Conservation (phyloP, 2,329 filamentous ascomycete genomes). For the Exophiala viscosa region DNA sequence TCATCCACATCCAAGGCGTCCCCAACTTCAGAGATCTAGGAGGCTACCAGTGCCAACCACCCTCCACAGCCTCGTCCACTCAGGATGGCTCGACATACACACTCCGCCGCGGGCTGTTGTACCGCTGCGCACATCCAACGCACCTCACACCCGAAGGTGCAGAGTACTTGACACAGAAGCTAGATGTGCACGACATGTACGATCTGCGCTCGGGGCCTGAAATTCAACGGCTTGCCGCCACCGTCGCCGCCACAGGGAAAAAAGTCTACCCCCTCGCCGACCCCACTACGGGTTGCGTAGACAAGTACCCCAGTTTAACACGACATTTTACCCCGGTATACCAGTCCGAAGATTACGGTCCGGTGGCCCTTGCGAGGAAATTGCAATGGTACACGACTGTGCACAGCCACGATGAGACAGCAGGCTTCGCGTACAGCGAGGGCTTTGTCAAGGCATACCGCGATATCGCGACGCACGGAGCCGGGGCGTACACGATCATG, state of each 20-base stretch:
- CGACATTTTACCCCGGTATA: slow-evolving; percentile 65
- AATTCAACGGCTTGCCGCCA: slow-evolving; percentile 23
- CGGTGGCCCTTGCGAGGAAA: slow-evolving; percentile 57
- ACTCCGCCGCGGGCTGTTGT: slow-evolving; percentile 56
- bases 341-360: slow-evolving; percentile 57
- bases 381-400: slow-evolving; percentile 55
- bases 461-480: slow-evolving; percentile 62
- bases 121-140: slow-evolving; percentile 66
- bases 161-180: slow-evolving; percentile 44
- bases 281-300: slow-evolving; percentile 17
- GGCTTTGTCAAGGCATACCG: slow-evolving; percentile 65
- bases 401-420: slow-evolving; percentile 51
- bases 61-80: not conserved
- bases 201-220: slow-evolving; percentile 60
- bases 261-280: slow-evolving; percentile 25
- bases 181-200: slow-evolving; percentile 64
- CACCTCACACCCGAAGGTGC: slow-evolving; percentile 54
- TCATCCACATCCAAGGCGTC: slow-evolving; percentile 51
- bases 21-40: slow-evolving; percentile 67
- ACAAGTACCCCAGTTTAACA: slow-evolving; percentile 41
- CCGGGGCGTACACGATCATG: slow-evolving; percentile 53
- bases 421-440: slow-evolving; percentile 35
- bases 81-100: slow-evolving; percentile 8
- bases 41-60: slow-evolving; percentile 46
- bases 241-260: slow-evolving; percentile 32